A percentile compares a stretch with the other conserved stretches of the same genome.
Conservation (phyloP, 73 alveolate species). For the Stentor roeselii region DNA sequence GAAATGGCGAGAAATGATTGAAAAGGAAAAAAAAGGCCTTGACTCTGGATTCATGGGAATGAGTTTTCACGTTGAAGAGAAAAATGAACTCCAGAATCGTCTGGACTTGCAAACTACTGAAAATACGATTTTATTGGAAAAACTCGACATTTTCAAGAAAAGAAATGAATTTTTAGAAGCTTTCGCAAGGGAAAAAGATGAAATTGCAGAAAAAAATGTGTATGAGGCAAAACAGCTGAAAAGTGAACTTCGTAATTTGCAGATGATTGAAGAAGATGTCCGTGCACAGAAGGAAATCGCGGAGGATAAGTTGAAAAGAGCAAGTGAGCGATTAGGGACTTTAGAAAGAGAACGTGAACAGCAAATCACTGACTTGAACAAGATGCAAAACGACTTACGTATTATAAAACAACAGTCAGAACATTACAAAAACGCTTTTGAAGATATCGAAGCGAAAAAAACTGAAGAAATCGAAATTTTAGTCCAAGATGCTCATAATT, state of each 20-base stretch:
- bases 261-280: constrained; percentile 22
- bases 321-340: background rate
- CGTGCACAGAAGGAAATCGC: constrained; percentile 24
- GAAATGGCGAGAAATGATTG: constrained; percentile 23
- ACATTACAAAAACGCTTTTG: constrained; percentile 15
- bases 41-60: background rate
- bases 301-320: constrained; percentile 18
- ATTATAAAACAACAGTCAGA: background rate
- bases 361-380: background rate
- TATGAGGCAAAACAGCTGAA: constrained; percentile 8
- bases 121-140: background rate
- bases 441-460: constrained; percentile 23
- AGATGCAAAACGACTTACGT: background rate
- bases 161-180: constrained; percentile 14
- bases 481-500: constrained; percentile 15
- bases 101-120: constrained; percentile 15
- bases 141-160: background rate
- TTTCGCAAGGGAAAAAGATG: constrained; percentile 17
- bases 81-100: constrained; percentile 23
- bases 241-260: constrained; percentile 9
- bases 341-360: constrained; percentile 29
- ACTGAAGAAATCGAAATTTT: constrained; percentile 30
- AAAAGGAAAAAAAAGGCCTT: background rate
- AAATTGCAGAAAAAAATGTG: constrained; percentile 4
- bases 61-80: constrained; percentile 7